Conservation (phyloP, 2,329 filamentous ascomycete genomes). For the Scolecobasidium constrictum region DNA sequence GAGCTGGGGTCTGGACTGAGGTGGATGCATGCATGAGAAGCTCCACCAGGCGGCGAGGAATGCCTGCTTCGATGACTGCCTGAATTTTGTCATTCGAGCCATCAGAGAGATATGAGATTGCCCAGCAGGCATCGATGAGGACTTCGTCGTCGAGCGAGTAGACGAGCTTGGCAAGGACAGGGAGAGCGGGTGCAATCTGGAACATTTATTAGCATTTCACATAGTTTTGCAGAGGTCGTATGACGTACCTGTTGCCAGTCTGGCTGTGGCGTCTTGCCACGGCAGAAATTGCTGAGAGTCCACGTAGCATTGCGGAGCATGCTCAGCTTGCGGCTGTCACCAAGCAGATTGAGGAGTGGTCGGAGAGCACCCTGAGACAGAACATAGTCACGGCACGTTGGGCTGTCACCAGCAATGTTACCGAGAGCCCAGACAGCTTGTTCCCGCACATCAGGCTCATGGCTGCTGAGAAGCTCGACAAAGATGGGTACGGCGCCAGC, state of each 20-base stretch:
- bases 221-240: no score
- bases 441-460: slow-evolving; percentile 93
- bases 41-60: slow-evolving; percentile 91
- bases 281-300: slow-evolving; percentile 99
- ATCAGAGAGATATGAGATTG: slow-evolving; percentile 96
- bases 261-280: slow-evolving; percentile 97
- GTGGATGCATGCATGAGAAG: slow-evolving; percentile 97
- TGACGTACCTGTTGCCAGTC: slow-evolving; percentile 85
- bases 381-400: slow-evolving; percentile 93
- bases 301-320: slow-evolving; percentile 98
- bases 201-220: no score
- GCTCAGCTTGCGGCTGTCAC: slow-evolving; percentile 96
- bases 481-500: slow-evolving; percentile 97
- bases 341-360: slow-evolving; percentile 78
- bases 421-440: slow-evolving; percentile 97
- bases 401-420: slow-evolving; percentile 98
- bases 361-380: slow-evolving; percentile 82
- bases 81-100: slow-evolving; percentile 99
- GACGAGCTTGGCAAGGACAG: slow-evolving; percentile 91
- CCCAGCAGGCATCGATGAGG: slow-evolving; percentile 98
- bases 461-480: slow-evolving; percentile 88
- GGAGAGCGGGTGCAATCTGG: slow-evolving; percentile 87
- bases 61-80: slow-evolving; percentile 95
- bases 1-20: slow-evolving; percentile 92
- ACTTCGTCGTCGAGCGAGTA: slow-evolving; percentile 98